Percentiles rank a stretch among this genome's conserved stretches.
Conservation (phyloP, 495 filamentous ascomycete genomes). For the Penicillium verhagenii region DNA sequence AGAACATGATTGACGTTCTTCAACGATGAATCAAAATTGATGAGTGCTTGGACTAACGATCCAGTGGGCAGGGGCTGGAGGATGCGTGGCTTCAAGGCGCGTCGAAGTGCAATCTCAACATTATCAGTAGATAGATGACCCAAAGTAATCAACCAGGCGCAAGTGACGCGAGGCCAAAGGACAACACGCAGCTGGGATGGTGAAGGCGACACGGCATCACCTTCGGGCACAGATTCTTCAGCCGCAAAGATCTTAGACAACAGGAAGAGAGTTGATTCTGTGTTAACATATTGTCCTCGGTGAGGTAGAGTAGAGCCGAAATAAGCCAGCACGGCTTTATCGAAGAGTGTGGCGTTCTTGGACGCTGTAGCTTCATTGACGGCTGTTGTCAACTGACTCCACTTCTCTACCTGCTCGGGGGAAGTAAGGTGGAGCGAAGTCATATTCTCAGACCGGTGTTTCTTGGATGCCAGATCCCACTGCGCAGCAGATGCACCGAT, state of each 20-base stretch:
- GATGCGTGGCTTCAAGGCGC: slow-evolving; percentile 46
- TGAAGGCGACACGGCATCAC: slow-evolving; percentile 24
- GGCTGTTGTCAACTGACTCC: slow-evolving; percentile 32
- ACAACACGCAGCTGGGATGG: slow-evolving; percentile 42
- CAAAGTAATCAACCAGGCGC: slow-evolving; percentile 58
- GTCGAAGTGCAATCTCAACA: slow-evolving; percentile 56
- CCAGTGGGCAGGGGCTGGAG: slow-evolving; percentile 49
- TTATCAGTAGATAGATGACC: slow-evolving; percentile 63
- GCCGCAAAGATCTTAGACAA: slow-evolving; percentile 54
- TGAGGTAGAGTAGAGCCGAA: slow-evolving; percentile 30
- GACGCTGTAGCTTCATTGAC: slow-evolving; percentile 28
- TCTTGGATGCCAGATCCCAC: slow-evolving; percentile 36
- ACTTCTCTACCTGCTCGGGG: slow-evolving; percentile 35
- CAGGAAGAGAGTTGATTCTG: slow-evolving; percentile 48
- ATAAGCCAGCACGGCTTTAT: slow-evolving; percentile 38
- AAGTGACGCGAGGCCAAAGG: slow-evolving; percentile 53
- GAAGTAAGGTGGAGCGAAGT: slow-evolving; percentile 33
- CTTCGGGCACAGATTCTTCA: slow-evolving; percentile 20
- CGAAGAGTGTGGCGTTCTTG: slow-evolving; percentile 33
- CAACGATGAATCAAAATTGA: slow-evolving; percentile 59
- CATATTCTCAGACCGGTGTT: slow-evolving; percentile 32
- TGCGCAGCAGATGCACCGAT: slow-evolving; percentile 38
- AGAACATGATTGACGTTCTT: slow-evolving; percentile 58
- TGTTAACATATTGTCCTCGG: slow-evolving; percentile 34
- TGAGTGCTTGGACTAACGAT: slow-evolving; percentile 58